A percentile compares a stretch with the other conserved stretches of the same genome.
Conservation (phyloP, 306 rosid species). For the Quercus wislizeni region DNA sequence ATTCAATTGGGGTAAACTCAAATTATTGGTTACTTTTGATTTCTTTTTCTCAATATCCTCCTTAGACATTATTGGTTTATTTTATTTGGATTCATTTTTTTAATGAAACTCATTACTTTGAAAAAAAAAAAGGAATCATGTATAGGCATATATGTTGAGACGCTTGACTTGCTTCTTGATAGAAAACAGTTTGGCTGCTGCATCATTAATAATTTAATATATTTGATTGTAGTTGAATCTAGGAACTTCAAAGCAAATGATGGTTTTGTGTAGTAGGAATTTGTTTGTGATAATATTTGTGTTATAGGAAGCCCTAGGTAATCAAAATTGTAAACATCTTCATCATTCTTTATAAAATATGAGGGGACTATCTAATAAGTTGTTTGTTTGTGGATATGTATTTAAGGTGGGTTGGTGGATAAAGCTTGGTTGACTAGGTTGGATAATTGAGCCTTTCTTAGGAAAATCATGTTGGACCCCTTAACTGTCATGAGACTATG, state of each 20-base stretch:
- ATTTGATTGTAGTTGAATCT: neutral
- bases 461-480: too few species aligned
- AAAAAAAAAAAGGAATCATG: too few species aligned
- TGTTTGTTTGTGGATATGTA: neutral
- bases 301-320: neutral
- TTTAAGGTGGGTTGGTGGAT: neutral
- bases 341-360: neutral
- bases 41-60: neutral
- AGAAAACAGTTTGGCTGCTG: neutral
- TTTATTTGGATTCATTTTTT: too few species aligned
- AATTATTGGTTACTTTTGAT: neutral
- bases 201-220: neutral
- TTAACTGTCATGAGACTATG: too few species aligned
- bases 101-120: too few species aligned
- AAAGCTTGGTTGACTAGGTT: too few species aligned
- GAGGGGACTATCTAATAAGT: neutral
- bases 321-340: neutral
- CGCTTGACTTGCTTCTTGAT: neutral
- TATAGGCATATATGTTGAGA: neutral
- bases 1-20: neutral
- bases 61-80: neutral
- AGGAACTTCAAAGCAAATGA: neutral
- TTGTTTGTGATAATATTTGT: neutral
- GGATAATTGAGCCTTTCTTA: too few species aligned
- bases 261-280: neutral